Evolutionary conservation across 1,284 basidiomycete species (phyloP).

Genomic region (Xerocomus alliaceus): DNA sequence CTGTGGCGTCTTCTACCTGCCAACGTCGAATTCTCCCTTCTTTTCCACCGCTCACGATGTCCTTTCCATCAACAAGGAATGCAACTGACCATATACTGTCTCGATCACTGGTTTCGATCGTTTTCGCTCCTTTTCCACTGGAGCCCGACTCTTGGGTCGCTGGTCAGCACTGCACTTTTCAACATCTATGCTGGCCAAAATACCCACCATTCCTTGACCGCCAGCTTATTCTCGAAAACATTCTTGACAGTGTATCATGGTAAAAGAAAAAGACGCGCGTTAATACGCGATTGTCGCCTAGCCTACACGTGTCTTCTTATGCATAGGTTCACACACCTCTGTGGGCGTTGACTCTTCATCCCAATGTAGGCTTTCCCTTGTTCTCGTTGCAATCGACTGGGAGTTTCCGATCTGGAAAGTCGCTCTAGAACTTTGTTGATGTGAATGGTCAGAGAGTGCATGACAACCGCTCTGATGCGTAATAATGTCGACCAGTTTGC

Average conservation of each 20-base stretch:
- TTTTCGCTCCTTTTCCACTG: neutral
- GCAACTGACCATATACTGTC: constrained; percentile 1
- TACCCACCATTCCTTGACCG: constrained; percentile 4
- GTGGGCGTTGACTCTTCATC: neutral
- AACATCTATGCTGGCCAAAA: too few species aligned
- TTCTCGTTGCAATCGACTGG: neutral
- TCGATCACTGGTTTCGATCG: neutral
- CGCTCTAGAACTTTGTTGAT: too few species aligned
- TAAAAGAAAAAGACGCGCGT: neutral
- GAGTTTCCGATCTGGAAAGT: too few species aligned
- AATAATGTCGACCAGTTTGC: too few species aligned
- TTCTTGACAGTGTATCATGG: neutral
- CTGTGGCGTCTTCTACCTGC: constrained; percentile 7
- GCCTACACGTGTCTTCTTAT: neutral
- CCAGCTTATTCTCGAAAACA: neutral
- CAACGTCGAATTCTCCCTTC: constrained; percentile 7
- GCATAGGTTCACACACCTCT: neutral
- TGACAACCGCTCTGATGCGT: too few species aligned
- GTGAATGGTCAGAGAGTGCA: too few species aligned
- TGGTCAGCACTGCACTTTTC: neutral
- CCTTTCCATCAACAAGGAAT: constrained; percentile 5
- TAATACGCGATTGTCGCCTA: neutral
- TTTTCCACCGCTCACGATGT: constrained; percentile 6
- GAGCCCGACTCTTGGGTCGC: neutral
- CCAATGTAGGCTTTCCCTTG: neutral